Percentiles rank a stretch among this genome's conserved stretches.
Conservation (phyloP, 345 rosid genomes). For the Nasturtium officinale region DNA sequence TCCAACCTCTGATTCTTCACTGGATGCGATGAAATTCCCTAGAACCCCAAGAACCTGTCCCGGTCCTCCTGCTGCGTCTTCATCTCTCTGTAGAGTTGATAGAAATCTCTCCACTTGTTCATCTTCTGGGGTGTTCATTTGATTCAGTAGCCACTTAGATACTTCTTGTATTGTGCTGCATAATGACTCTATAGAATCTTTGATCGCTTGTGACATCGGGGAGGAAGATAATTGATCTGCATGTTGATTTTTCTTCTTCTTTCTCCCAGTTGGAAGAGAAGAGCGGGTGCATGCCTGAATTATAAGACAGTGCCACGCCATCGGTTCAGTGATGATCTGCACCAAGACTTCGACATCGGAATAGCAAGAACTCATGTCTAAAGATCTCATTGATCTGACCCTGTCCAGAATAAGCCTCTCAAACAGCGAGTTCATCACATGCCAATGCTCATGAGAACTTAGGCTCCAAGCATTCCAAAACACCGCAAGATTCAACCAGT, state of each 20-base stretch:
- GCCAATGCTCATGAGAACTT: constrained; percentile 63
- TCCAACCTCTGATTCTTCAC: constrained; percentile 58
- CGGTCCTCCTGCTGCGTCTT: constrained; percentile 56
- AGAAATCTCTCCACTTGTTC: constrained; percentile 54
- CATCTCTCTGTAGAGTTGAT: constrained; percentile 50
- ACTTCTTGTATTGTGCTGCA: constrained; percentile 56
- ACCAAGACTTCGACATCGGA: constrained; percentile 59
- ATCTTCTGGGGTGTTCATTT: constrained; percentile 58
- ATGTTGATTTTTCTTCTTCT: constrained; percentile 79
- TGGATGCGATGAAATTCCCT: constrained; percentile 49
- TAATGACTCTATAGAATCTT: constrained; percentile 56
- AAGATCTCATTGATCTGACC: constrained; percentile 52
- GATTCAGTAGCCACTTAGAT: constrained; percentile 53
- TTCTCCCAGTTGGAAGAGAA: constrained; percentile 81
- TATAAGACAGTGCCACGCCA: constrained; percentile 85
- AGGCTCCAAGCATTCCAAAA: constrained; percentile 83
- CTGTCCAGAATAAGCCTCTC: constrained; percentile 57
- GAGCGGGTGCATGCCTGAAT: constrained; percentile 74
- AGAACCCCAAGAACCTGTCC: constrained; percentile 65
- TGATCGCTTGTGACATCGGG: constrained; percentile 45
- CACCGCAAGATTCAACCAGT: constrained; percentile 84
- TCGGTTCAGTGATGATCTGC: constrained; percentile 75
- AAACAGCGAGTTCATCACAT: constrained; percentile 57
- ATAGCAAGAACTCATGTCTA: constrained; percentile 50
- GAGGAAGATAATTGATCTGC: constrained; percentile 53